Conservation (phyloP, 2,329 filamentous ascomycete species). For the Aspergillus amoenus region DNA sequence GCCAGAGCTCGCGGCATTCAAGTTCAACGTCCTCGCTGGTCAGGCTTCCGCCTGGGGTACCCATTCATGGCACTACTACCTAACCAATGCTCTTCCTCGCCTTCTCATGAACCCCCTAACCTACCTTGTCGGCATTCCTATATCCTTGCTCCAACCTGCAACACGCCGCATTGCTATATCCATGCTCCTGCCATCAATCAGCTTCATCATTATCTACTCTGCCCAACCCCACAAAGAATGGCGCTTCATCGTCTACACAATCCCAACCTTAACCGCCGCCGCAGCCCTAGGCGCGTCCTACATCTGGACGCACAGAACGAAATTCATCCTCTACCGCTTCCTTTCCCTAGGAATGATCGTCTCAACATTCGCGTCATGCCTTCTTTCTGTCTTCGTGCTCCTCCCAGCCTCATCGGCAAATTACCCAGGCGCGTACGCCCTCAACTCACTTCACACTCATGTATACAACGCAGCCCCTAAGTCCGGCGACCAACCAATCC, state of each 20-base stretch:
- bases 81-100: conserved; percentile 74
- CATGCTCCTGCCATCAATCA: conserved; percentile 63
- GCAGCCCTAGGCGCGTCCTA: conserved; percentile 72
- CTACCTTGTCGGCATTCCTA: conserved; percentile 52
- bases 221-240: conserved; percentile 93
- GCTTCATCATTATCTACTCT: conserved; percentile 79
- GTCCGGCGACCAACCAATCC: conserved; percentile 18
- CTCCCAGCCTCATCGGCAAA: conserved; percentile 82
- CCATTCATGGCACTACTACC: conserved; percentile 83
- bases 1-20: conserved; percentile 87
- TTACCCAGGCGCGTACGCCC: conserved; percentile 85
- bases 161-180: conserved; percentile 52
- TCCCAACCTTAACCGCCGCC: conserved; percentile 76
- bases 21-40: conserved; percentile 84
- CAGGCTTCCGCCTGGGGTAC: conserved; percentile 86
- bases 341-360: conserved; percentile 56
- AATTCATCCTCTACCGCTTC: conserved; percentile 57
- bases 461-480: conserved; percentile 14
- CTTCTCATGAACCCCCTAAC: conserved; percentile 78
- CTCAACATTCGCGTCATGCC: conserved; percentile 62
- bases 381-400: conserved; percentile 66
- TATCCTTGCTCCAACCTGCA: conserved; percentile 53
- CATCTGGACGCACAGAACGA: conserved; percentile 65
- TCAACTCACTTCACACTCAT: conserved; percentile 48
- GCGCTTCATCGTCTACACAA: conserved; percentile 86